Base-by-base conservation (phyloP, 2,329 filamentous ascomycete species). In the Colletotrichum abscissum region DNA sequence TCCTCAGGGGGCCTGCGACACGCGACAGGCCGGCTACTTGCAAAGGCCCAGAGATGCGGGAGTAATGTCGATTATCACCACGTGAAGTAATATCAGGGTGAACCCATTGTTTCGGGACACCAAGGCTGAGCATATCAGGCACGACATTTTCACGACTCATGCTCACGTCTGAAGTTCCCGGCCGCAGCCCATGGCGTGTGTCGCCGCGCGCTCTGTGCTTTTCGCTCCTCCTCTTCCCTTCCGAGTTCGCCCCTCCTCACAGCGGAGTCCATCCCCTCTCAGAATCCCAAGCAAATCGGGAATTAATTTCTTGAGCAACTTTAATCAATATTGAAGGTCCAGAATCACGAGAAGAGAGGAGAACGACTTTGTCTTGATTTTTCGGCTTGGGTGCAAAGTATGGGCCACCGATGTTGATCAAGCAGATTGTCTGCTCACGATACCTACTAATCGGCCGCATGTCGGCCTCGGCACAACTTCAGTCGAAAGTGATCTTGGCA, bases 301-400 rank as follows among this genome's bases (percentile, higher is more conserved):
- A 54, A 64, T 59, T 72, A 69, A 59, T 69, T 55, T 69, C 54
- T 52, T 38, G 19, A 49, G 22, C 65, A 70, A 73, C 67, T 73
- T 24, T 63, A 60, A 62, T 58, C 59, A n/a, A 35, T 63, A 60
- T 60, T 58, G 54, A 26, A 35, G 26, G 28, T 28, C 67, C 35
- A 19, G 70, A 52, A 42, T 49, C 63, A 57, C 57, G 42, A 30
- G 19, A n/a, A 49, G 24, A 49, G 3, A 22, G 5, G 9, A 16
- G n/a, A 62, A n/a, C 6, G 24, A 28, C 12, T 63, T 33, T 22
- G 11, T 3, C n/a, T 6, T 30, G 38, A 42, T 22, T 33, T 49
- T 3, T n/a, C 22, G 1, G 22, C 14, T 4, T 62, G 9, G 24
- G 58, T 14, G 42, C 11, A 24, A 30, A 49, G 42, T n/a, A 49